phyloP scores from a whole-genome alignment of 129 eudicot species.

The Flaveria robusta region DNA sequence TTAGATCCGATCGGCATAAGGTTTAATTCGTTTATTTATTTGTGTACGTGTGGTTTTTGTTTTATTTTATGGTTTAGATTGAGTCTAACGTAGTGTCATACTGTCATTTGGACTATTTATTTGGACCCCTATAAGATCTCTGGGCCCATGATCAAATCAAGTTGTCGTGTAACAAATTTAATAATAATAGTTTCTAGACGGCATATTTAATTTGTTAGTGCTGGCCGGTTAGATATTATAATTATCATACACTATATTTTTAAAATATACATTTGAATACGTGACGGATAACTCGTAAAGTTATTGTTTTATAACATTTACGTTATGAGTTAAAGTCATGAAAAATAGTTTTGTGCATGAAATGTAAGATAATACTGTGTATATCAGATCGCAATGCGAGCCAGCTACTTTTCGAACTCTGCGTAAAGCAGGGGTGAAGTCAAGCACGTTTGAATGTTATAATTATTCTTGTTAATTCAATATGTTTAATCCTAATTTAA shows the following conservation, averaged over 20 bases:
- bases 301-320: too few species aligned
- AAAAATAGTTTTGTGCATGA: too few species aligned
- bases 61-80: constrained; percentile 23
- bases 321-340: too few species aligned
- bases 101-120: constrained; percentile 26
- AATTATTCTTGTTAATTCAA: neutral
- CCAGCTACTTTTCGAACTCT: too few species aligned
- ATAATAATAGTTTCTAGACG: constrained; percentile 21
- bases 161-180: constrained; percentile 13
- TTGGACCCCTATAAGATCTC: constrained; percentile 24
- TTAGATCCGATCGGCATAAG: constrained; percentile 7
- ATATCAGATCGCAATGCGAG: too few species aligned
- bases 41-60: constrained; percentile 17
- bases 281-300: too few species aligned
- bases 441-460: too few species aligned
- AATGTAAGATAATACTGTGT: too few species aligned
- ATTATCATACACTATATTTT: neutral
- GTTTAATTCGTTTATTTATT: neutral
- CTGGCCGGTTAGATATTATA: neutral
- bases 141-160: constrained; percentile 17
- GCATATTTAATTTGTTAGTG: constrained; percentile 20
- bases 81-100: constrained; percentile 33
- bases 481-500: neutral
- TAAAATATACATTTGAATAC: neutral
- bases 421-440: too few species aligned